Conservation (phyloP, 2,329 filamentous ascomycete species). For the Aspergillus sp. region DNA sequence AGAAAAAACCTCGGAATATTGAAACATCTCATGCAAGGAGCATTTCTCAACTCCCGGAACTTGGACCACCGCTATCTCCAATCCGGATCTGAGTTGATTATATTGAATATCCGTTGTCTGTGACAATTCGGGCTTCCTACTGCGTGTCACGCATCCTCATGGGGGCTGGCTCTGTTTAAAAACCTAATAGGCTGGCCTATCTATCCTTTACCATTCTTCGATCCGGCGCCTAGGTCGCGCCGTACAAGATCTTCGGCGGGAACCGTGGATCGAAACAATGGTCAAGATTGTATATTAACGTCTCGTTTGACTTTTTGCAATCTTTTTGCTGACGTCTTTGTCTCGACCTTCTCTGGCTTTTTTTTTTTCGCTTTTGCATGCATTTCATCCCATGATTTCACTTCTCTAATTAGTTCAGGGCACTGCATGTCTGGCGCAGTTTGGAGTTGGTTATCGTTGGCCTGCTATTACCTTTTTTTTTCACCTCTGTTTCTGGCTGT, state of each 20-base stretch:
- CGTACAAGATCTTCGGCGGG: conserved; percentile 19
- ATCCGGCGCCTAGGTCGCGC: not conserved
- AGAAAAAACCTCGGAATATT: conserved; percentile 35
- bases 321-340: conserved; percentile 1
- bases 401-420: conserved; percentile 3
- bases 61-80: conserved; percentile 49
- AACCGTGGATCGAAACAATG: conserved; percentile 17
- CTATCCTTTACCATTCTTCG: conserved; percentile 8
- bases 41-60: conserved; percentile 47
- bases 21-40: conserved; percentile 36
- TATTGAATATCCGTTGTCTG: not conserved
- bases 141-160: not conserved
- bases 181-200: too few relatives aligned
- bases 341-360: not conserved
- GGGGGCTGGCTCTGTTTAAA: not conserved
- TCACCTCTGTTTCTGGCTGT: conserved; percentile 15
- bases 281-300: conserved; percentile 8
- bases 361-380: not conserved
- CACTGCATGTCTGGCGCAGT: conserved; percentile 29
- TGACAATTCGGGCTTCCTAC: not conserved
- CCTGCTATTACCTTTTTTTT: conserved; percentile 5
- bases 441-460: conserved; percentile 21
- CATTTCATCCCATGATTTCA: not conserved
- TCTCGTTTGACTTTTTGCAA: conserved; percentile 1
- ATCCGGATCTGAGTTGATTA: conserved; percentile 42